Percentiles rank a stretch among this genome's conserved stretches.
phyloP scores from a whole-genome alignment of 257 asterid species.

The Solanum lignicaule region DNA sequence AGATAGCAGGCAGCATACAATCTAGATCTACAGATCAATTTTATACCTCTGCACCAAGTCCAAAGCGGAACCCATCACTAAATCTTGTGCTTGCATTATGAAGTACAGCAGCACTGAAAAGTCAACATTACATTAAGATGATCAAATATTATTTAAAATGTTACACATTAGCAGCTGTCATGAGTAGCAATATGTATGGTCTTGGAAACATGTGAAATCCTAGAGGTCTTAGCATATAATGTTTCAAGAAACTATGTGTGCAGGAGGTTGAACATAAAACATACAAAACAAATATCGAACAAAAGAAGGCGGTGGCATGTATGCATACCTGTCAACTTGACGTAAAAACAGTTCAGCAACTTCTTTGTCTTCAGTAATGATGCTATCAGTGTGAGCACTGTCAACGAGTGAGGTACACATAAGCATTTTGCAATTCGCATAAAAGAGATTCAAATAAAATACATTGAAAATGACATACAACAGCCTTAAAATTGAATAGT shows the following conservation, averaged over 20 bases:
- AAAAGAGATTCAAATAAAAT: neutral
- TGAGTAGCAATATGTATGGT: neutral
- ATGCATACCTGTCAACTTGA: conserved; percentile 51
- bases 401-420: conserved; percentile 13
- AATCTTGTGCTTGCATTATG: conserved; percentile 94
- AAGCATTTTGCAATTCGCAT: neutral
- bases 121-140: neutral
- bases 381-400: conserved; percentile 93
- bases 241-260: neutral
- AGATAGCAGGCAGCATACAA: neutral
- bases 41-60: conserved; percentile 86
- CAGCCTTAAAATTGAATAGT: neutral
- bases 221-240: neutral
- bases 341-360: conserved; percentile 61
- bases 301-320: neutral
- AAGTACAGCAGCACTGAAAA: conserved; percentile 85
- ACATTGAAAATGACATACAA: neutral
- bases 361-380: conserved; percentile 64
- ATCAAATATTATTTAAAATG: neutral
- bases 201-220: neutral
- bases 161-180: neutral
- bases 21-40: neutral
- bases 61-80: conserved; percentile 88
- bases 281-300: neutral
- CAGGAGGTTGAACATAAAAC: neutral